Evolutionary conservation across 164 flowering plant species (phyloP), one percentile per base, ranked within the genome.

Genomic region (Kalanchoe fedtschenkoi): DNA sequence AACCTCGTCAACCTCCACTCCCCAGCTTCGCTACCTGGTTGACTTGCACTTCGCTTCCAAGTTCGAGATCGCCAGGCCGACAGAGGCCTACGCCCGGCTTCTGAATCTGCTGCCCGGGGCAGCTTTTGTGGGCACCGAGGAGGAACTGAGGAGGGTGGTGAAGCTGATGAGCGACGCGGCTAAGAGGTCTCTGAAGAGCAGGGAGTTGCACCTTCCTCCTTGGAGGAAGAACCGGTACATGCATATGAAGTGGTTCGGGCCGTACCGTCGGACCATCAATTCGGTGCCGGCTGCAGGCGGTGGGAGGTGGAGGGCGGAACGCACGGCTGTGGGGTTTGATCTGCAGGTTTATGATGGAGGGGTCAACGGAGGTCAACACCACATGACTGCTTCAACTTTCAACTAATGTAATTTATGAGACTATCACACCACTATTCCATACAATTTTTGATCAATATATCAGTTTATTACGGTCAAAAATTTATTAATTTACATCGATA

Each of bases 221-320:
- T 58, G 61, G 61, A 58, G 61, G 41, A 58, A 58, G 32, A 58
- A 58, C 29, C 33, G 61, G 21, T 58, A 58, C n/a, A 58, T 58
- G 61, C 61, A 38, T 7, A 61, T 35, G 64, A 41, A 41, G 28
- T 61, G 64, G 64, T 61, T 61, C 19, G 64, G 53, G 5, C 46
- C 64, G 3, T 61, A 61, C 24, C 22, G 39, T 17, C 30, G 64
- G 29, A 38, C 64, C 30, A 38, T 33, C 5, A 61, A 61, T 14
- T 28, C 16, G 11, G 19, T 59, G 1, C 41, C 62, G 22, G 60
- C 35, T 59, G 26, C 28, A 9, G 16, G 16, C 10, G 29, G 5
- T n/a, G 51, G 22, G 51, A 51, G 15, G 56, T 51, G 56, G 56
- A 51, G 26, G 42, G 43, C 5, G 4, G 29, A 33, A 41, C 34